A percentile compares a stretch with the other conserved stretches of the same genome.
These are phyloP conservation scores for Sindora glabra DNA, from an alignment of 306 rosid genomes.

Conservation along the genomic window DNA sequence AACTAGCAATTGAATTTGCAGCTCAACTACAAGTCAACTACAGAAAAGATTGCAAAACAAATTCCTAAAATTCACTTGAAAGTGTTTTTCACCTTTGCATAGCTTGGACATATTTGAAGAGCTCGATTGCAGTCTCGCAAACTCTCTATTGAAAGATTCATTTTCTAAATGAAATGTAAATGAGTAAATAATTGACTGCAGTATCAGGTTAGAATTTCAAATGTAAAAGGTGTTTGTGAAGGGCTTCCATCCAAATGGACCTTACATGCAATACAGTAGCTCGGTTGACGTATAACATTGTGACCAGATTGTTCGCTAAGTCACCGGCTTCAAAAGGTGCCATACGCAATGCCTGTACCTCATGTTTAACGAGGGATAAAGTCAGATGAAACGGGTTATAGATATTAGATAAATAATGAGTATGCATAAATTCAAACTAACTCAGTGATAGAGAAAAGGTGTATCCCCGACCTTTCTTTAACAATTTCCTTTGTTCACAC, in stretches of 20 bases:
- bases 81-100: slow-evolving; percentile 58
- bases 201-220: slow-evolving; percentile 3
- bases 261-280: slow-evolving; percentile 77
- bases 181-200: slow-evolving; percentile 1
- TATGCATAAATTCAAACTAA: not conserved
- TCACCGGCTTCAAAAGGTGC: slow-evolving; percentile 58
- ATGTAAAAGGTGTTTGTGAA: not conserved
- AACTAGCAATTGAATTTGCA: slow-evolving; percentile 11
- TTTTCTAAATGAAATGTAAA: slow-evolving; percentile 40
- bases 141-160: slow-evolving; percentile 56
- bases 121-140: slow-evolving; percentile 68
- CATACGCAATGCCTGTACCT: slow-evolving; percentile 57
- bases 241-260: not conserved
- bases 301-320: slow-evolving; percentile 47
- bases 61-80: not conserved
- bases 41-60: not conserved
- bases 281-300: slow-evolving; percentile 65
- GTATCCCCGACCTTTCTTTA: not conserved
- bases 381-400: not conserved
- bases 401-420: not conserved
- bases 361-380: slow-evolving; percentile 1
- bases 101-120: slow-evolving; percentile 60
- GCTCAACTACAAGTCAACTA: not conserved
- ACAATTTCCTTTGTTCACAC: not conserved
- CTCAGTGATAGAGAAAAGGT: not conserved